These are phyloP conservation scores for Solanum chaucha DNA, from an alignment of 257 asterid species.

Conservation along the genomic window DNA sequence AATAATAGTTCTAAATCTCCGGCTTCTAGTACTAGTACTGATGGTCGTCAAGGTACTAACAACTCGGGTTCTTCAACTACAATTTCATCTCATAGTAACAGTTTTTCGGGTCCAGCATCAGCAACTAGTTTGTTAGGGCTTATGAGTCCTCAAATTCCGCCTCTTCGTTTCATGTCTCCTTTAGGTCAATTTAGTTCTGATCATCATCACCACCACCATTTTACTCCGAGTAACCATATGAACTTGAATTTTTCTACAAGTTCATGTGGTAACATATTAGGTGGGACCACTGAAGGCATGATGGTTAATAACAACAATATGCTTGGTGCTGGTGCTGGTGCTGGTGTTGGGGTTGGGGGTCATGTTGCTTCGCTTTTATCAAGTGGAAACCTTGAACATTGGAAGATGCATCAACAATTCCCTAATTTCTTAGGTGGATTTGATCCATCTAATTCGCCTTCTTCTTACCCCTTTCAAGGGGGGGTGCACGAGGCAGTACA, in stretches of 20 bases:
- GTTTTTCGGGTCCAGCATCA: neutral
- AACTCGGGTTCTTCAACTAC: constrained; percentile 39
- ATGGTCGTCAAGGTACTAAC: constrained; percentile 25
- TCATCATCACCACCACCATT: neutral
- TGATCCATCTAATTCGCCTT: constrained; percentile 20
- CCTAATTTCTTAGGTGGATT: constrained; percentile 43
- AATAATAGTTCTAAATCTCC: constrained; percentile 51
- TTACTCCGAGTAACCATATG: constrained; percentile 17
- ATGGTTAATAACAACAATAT: neutral
- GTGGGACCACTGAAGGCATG: neutral
- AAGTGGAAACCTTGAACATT: constrained; percentile 41
- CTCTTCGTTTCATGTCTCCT: constrained; percentile 57
- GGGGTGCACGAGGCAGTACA: constrained; percentile 21
- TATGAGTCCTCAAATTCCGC: constrained; percentile 36
- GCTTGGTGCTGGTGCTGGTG: constrained; percentile 10
- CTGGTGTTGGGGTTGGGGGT: constrained; percentile 10
- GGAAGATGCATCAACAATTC: constrained; percentile 53
- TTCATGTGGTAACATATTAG: neutral
- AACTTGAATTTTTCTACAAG: constrained; percentile 13
- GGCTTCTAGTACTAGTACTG: constrained; percentile 19
- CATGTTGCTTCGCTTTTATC: constrained; percentile 34
- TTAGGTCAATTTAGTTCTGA: constrained; percentile 41
- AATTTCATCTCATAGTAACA: constrained; percentile 26
- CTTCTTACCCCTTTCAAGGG: constrained; percentile 29
- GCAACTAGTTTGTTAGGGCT: constrained; percentile 28